These are phyloP conservation scores for Didymella pinodella DNA, from an alignment of 2,329 filamentous ascomycete species.

Conservation along the genomic window DNA sequence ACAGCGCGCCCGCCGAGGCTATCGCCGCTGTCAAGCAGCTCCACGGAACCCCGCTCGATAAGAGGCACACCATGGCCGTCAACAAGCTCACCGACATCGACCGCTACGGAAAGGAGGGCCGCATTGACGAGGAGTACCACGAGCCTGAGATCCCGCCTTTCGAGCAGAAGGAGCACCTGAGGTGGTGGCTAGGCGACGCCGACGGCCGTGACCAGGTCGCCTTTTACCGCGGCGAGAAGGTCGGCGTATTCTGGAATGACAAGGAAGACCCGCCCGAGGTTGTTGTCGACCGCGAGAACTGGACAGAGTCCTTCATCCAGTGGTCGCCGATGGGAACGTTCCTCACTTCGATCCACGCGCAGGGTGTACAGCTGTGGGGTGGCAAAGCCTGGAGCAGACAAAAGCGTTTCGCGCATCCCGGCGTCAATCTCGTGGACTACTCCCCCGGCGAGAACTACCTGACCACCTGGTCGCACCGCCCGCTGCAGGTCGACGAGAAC, in stretches of 20 bases:
- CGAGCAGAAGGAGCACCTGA: slow-evolving; percentile 89
- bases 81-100: slow-evolving; percentile 99
- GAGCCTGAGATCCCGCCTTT: slow-evolving; percentile 84
- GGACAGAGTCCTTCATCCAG: slow-evolving; percentile 97
- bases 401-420: slow-evolving; percentile 92
- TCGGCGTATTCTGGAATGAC: slow-evolving; percentile 98
- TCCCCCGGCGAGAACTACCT: slow-evolving; percentile 92
- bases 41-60: slow-evolving; percentile 87
- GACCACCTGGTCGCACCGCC: slow-evolving; percentile 94
- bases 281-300: slow-evolving; percentile 90
- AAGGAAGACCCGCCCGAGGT: slow-evolving; percentile 88
- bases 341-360: slow-evolving; percentile 91
- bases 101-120: slow-evolving; percentile 91
- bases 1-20: slow-evolving; percentile 88
- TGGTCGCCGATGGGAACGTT: slow-evolving; percentile 97
- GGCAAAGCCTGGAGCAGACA: slow-evolving; percentile 88
- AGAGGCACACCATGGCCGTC: slow-evolving; percentile 92
- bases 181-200: slow-evolving; percentile 89
- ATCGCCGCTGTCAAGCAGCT: slow-evolving; percentile 88
- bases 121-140: slow-evolving; percentile 89
- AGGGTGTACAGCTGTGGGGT: slow-evolving; percentile 97
- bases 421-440: slow-evolving; percentile 95
- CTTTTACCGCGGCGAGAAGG: slow-evolving; percentile 90
- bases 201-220: slow-evolving; percentile 94
- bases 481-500: slow-evolving; percentile 90